These are phyloP conservation scores for Suhomyces terraborum DNA, from an alignment of 1,139 yeast species.

Conservation along the genomic window DNA sequence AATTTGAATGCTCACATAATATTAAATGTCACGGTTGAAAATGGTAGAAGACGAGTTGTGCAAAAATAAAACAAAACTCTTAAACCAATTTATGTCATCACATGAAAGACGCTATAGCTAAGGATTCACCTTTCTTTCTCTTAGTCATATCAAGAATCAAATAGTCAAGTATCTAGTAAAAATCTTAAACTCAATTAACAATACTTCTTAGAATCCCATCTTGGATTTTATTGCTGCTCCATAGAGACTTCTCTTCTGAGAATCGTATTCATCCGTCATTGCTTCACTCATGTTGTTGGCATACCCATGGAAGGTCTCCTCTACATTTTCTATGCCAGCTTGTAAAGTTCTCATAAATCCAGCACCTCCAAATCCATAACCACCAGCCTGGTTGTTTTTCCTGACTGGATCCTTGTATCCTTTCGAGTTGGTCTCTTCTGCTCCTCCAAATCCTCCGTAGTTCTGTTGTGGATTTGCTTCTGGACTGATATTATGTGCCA, in stretches of 20 bases:
- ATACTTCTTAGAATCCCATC: constrained; percentile 45
- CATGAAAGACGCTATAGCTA: no score
- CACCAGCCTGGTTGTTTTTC: constrained; percentile 30
- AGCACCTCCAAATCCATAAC: constrained; percentile 29
- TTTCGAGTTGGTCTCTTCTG: constrained; percentile 26
- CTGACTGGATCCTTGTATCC: constrained; percentile 55
- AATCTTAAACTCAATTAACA: no score
- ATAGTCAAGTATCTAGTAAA: no score
- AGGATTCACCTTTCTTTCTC: no score
- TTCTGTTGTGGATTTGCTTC: constrained; percentile 45
- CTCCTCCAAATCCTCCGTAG: constrained; percentile 24
- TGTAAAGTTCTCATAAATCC: constrained; percentile 53
- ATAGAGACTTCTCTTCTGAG: constrained; percentile 52
- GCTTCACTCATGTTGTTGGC: constrained; percentile 58
- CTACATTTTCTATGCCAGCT: constrained; percentile 54
- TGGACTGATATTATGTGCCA: constrained; percentile 58
- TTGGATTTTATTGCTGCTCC: constrained; percentile 54
- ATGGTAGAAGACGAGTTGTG: no score
- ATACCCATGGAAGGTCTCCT: constrained; percentile 58
- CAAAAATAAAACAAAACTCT: no score
- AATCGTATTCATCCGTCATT: constrained; percentile 53
- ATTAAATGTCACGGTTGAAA: no score
- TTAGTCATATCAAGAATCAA: no score
- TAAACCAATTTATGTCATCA: no score
- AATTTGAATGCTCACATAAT: no score